These are phyloP conservation scores for Diaporthe helianthi DNA, from an alignment of 2,329 filamentous ascomycete genomes.

Conservation along the genomic window DNA sequence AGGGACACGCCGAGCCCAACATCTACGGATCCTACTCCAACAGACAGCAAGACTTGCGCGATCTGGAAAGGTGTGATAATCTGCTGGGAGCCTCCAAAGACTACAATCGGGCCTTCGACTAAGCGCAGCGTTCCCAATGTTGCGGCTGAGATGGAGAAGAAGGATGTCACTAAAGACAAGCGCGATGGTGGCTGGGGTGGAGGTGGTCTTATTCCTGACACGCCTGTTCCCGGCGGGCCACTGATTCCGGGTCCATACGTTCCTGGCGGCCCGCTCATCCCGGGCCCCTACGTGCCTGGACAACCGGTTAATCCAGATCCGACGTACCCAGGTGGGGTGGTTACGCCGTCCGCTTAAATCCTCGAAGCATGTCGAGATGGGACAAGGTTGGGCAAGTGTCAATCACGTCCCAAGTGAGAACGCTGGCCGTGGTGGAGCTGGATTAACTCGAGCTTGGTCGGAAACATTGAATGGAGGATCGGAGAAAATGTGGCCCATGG, in stretches of 20 bases:
- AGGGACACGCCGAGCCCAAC: slow-evolving; percentile 12
- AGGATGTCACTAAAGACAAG: background rate
- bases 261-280: slow-evolving; percentile 44
- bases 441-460: too few species aligned
- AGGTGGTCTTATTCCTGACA: slow-evolving; percentile 21
- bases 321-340: slow-evolving; percentile 41
- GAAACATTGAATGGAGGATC: background rate
- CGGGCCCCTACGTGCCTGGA: slow-evolving; percentile 39
- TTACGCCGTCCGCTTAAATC: slow-evolving; percentile 30
- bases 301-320: slow-evolving; percentile 38
- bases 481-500: slow-evolving; percentile 17
- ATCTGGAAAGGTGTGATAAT: slow-evolving; percentile 15
- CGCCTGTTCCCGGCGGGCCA: slow-evolving; percentile 30
- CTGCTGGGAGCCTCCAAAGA: slow-evolving; percentile 15
- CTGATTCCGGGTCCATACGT: slow-evolving; percentile 37
- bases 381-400: slow-evolving; percentile 1
- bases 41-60: background rate
- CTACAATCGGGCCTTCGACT: slow-evolving; percentile 1
- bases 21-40: background rate
- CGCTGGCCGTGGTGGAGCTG: background rate
- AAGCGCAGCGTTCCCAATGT: slow-evolving; percentile 10
- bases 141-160: slow-evolving; percentile 3
- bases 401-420: background rate
- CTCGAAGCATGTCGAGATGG: background rate
- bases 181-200: slow-evolving; percentile 9